Percentiles rank a stretch among this genome's conserved stretches.
These are phyloP conservation scores for Colletotrichum sojae DNA, from an alignment of 2,329 filamentous ascomycete species.

Conservation along the genomic window DNA sequence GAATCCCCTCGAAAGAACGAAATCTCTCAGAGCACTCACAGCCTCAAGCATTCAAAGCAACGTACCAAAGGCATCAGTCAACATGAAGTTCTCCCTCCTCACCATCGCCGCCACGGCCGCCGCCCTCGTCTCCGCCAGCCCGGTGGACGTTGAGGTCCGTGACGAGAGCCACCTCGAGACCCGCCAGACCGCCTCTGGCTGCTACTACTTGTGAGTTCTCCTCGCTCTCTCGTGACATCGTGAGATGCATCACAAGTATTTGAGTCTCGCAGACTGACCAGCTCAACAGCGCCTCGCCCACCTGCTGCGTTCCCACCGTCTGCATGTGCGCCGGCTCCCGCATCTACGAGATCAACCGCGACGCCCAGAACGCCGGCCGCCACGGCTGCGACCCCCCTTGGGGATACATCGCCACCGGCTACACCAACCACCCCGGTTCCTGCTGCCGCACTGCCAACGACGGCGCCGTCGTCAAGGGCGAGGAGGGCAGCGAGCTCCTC, in stretches of 20 bases:
- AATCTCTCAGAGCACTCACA: too few species aligned
- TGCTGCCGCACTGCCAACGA: neutral
- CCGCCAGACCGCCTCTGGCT: neutral
- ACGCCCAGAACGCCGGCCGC: neutral
- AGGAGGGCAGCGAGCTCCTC: neutral
- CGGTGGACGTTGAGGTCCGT: too few species aligned
- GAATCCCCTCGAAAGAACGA: too few species aligned
- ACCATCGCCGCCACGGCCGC: too few species aligned
- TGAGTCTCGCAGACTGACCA: too few species aligned
- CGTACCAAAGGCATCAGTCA: too few species aligned
- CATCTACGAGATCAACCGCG: neutral
- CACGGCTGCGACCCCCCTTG: neutral
- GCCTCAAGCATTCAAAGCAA: too few species aligned
- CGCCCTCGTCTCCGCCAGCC: too few species aligned
- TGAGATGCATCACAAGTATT: neutral
- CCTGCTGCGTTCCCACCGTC: neutral
- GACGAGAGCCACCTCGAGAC: neutral
- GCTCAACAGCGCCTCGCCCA: neutral
- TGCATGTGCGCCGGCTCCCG: constrained; percentile 1
- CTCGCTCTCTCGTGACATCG: neutral
- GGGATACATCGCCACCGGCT: neutral
- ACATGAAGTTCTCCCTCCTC: too few species aligned
- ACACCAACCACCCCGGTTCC: neutral
- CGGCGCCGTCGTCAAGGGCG: neutral
- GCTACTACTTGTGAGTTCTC: neutral